Base-by-base conservation (phyloP, 768 basidiomycete species). In the Leccinum barrowsii region DNA sequence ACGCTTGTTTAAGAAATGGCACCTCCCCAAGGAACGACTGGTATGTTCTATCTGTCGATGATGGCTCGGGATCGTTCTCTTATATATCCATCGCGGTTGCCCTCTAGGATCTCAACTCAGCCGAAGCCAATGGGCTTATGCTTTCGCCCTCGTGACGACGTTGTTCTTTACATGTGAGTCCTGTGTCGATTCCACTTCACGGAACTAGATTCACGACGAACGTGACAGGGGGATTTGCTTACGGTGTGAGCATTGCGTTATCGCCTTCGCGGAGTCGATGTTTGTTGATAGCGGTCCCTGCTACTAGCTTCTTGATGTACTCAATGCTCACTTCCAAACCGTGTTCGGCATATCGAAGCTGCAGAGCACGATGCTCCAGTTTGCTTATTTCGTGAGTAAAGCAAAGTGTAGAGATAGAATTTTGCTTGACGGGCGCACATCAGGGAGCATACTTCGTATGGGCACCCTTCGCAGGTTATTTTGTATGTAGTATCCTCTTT, bases 261-360 rank as follows among this genome's bases (percentile, higher is more conserved):
- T 51, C 15, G 12, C 19, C 32, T n/a, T 55, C 42, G n/a, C 24
- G 12, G 30, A 47, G 15, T 15, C 12, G 7, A 56, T 59, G 48
- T 62, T 48, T 59, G 48, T 62, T 48, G 51, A 76, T 32, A 62
- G 67, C 59, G 63, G 63, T 50, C 30, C 46, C 42, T 13, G 72
- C 21, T 62, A 85, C 21, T 63, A 85, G 84, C 79, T 86, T 50
- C 84, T 86, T 62, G 85, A 86, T 66, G 85, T 85, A 54, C 76
- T 85, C 59, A 85, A 85, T 65, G 82, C 86, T 50, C 88, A 90
- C 73, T 90, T 90, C 73, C 88, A 89, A 74, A 70, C 71, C 2
- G 80, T 88, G 40, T 87, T 90, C 67, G 76, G 77, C 11, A 87
- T 92, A 68, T 73, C 76, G 40, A 88, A 86, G 69, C 77, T 86